Conservation (phyloP, 345 rosid species). For the Acer negundo region DNA sequence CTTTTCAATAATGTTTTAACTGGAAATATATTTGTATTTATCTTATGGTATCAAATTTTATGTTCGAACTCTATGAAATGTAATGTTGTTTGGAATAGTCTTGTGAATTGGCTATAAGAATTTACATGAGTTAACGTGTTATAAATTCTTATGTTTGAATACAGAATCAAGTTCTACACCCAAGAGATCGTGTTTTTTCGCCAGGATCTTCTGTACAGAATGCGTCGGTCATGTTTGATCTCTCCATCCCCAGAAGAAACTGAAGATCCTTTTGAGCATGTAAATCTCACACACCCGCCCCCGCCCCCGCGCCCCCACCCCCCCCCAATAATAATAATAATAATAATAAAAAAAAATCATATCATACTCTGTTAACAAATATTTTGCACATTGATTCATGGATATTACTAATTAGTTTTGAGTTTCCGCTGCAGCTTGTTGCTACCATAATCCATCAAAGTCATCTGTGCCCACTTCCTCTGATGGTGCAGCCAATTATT, state of each 20-base stretch:
- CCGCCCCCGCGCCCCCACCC: background rate
- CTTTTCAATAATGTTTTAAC: too few species aligned
- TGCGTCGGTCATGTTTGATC: slow-evolving; percentile 92
- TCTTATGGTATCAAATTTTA: background rate
- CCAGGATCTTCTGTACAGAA: slow-evolving; percentile 80
- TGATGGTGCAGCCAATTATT: slow-evolving; percentile 80
- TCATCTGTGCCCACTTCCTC: slow-evolving; percentile 95
- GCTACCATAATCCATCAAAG: slow-evolving; percentile 96
- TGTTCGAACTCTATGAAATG: slow-evolving; percentile 12
- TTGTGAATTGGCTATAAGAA: background rate
- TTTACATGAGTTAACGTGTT: background rate
- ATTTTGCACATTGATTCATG: slow-evolving; percentile 2
- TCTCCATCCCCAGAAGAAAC: slow-evolving; percentile 88
- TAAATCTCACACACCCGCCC: slow-evolving; percentile 26
- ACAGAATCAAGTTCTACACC: slow-evolving; percentile 84
- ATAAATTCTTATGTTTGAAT: slow-evolving; percentile 20
- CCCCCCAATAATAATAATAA: too few species aligned
- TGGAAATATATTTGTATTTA: background rate
- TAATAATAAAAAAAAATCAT: too few species aligned
- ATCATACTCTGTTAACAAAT: background rate
- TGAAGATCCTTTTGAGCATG: slow-evolving; percentile 80
- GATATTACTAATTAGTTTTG: slow-evolving; percentile 18
- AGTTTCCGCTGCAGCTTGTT: slow-evolving; percentile 65
- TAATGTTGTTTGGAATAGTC: slow-evolving; percentile 5
- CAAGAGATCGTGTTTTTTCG: slow-evolving; percentile 94